Conservation (phyloP, 176 grass and related monocot species). For the Aechmea fasciata region DNA sequence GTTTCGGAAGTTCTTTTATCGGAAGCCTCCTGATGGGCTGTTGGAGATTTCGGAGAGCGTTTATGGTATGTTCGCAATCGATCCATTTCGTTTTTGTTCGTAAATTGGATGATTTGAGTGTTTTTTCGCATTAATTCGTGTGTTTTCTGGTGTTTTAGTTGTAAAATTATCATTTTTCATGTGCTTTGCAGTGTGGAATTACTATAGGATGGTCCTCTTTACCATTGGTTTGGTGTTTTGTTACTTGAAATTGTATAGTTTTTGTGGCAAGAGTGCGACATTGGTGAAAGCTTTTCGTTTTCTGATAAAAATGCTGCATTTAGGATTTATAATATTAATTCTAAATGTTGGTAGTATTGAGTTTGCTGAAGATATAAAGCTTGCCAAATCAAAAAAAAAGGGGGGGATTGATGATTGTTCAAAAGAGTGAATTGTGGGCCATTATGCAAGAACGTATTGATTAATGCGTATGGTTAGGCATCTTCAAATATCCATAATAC, state of each 20-base stretch:
- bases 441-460: too few species aligned
- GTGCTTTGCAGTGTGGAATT: conserved; percentile 2
- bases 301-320: not conserved
- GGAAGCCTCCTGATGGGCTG: conserved; percentile 93
- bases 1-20: conserved; percentile 97
- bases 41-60: conserved; percentile 94
- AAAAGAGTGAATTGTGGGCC: too few species aligned
- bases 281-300: conserved; percentile 2
- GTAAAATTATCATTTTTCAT: not conserved
- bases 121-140: not conserved
- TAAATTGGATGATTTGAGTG: not conserved
- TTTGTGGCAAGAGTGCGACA: not conserved
- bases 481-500: too few species aligned
- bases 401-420: not conserved
- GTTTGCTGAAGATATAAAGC: not conserved
- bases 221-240: not conserved
- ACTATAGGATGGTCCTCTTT: not conserved
- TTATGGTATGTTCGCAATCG: conserved; percentile 47
- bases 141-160: conserved; percentile 6
- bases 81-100: not conserved
- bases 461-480: too few species aligned
- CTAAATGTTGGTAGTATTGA: not conserved
- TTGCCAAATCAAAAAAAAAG: too few species aligned
- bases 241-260: not conserved
- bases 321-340: not conserved